Evolutionary conservation across 2,329 filamentous ascomycete genomes (phyloP), one percentile per base, ranked within the genome.

Genomic region (Teratosphaeria nubilosa): DNA sequence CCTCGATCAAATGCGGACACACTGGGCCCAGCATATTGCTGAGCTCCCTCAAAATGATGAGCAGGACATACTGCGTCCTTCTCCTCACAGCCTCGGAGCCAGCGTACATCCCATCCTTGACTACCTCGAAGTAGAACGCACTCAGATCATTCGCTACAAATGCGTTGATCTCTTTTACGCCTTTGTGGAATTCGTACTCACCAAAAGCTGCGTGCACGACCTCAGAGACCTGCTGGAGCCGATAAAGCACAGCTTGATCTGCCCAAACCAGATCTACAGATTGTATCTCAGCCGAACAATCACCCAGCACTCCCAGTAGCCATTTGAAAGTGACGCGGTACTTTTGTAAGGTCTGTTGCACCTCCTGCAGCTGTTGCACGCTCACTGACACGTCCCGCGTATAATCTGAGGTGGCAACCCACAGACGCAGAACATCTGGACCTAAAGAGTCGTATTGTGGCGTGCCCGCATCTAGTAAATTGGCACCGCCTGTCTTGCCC

Each of bases 101-200:
- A 52, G 91, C 94, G 76, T 99, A 99, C 1, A 97, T 78, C 2
- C 90, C 81, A 68, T 99, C 94, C 73, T 99, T 99, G 66, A 91
- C 80, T 0, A 88, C 85, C 73, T 99, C 94, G 58, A 99, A 84
- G 72, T 97, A 99, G 72, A 96, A 95, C 0, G 92, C 87, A 0
- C 91, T 96, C 25, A 99, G 80, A 64, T 96, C 89, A 25, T 80
- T 84, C 57, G 85, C 84, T 59, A 95, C 80, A 86, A 91, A 96
- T 62, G 83, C 82, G 72, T 91, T 95, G 63, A 97, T 79, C 3
- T 81, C 75, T 59, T 79, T 83, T 5, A 91, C 78, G 13, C 82
- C 91, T 72, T 85, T 88, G 79, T 90, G 86, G 73, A 96, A 96
- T 68, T 96, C 89, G 69, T 89, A 87, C 27, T 82, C 82, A 37